Evolutionary conservation across 768 basidiomycete genomes (phyloP).

Genomic region (Suillus hirtellus): DNA sequence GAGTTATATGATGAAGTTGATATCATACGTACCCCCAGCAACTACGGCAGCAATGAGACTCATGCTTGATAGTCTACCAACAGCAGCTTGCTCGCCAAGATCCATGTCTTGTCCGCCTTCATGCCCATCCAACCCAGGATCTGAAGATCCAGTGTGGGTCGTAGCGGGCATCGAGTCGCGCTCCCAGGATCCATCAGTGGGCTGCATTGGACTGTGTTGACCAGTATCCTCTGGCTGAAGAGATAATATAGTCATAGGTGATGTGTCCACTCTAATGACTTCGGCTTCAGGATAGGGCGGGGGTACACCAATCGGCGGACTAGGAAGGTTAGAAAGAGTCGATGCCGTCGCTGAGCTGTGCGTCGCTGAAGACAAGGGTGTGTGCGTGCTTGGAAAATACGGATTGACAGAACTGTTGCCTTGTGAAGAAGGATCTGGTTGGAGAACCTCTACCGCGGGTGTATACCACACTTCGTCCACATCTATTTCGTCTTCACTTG

Average conservation of each 20-base stretch:
- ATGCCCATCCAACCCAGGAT: slow-evolving; percentile 20
- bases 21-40: slow-evolving; percentile 60
- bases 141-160: slow-evolving; percentile 3
- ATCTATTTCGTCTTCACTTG: slow-evolving; percentile 36
- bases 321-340: slow-evolving; percentile 14
- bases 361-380: slow-evolving; percentile 25
- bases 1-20: slow-evolving; percentile 10
- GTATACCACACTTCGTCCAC: slow-evolving; percentile 34
- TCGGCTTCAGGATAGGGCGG: slow-evolving; percentile 22
- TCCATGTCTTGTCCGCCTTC: slow-evolving; percentile 42
- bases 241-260: slow-evolving; percentile 15
- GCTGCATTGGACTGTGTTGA: slow-evolving; percentile 3
- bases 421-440: slow-evolving; percentile 6
- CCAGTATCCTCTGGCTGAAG: slow-evolving; percentile 21
- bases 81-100: slow-evolving; percentile 68
- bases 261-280: slow-evolving; percentile 16
- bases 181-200: background rate
- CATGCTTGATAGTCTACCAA: slow-evolving; percentile 90
- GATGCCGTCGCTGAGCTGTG: slow-evolving; percentile 24
- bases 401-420: slow-evolving; percentile 39
- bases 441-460: slow-evolving; percentile 30
- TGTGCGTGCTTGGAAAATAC: slow-evolving; percentile 50
- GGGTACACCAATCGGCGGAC: slow-evolving; percentile 16
- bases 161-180: background rate
- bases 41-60: slow-evolving; percentile 87